Conservation (phyloP, 2,329 filamentous ascomycete species). For the Neofusicoccum sp. region DNA sequence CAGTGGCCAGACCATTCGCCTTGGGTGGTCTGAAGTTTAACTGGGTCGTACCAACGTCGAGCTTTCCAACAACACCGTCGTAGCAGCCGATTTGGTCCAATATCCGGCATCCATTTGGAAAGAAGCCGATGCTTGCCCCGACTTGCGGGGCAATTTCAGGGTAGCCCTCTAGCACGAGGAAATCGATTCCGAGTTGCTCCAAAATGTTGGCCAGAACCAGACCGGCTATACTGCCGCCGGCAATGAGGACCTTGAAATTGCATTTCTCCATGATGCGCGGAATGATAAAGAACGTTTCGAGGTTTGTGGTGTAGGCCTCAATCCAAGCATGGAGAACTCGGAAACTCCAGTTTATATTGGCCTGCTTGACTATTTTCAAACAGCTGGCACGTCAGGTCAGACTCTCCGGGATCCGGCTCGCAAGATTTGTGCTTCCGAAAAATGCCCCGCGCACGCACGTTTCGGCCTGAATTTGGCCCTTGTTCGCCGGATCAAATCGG, state of each 20-base stretch:
- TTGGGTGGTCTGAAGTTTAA: neutral
- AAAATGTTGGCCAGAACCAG: conserved; percentile 1
- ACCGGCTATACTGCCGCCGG: conserved; percentile 6
- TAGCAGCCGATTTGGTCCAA: conserved; percentile 18
- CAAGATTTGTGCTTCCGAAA: too few species aligned
- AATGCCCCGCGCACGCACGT: too few species aligned
- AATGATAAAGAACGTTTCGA: neutral
- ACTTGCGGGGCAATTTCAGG: conserved; percentile 22
- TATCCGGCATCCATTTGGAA: conserved; percentile 18
- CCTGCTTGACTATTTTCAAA: too few species aligned
- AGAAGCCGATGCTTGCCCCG: conserved; percentile 24
- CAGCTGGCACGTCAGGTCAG: too few species aligned
- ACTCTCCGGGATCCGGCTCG: too few species aligned
- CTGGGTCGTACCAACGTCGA: neutral
- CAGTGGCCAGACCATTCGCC: neutral
- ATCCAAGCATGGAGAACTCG: too few species aligned
- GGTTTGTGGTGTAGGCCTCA: too few species aligned
- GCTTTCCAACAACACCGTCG: neutral
- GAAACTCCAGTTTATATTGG: too few species aligned
- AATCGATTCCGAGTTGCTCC: conserved; percentile 8
- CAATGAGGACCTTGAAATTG: conserved; percentile 12
- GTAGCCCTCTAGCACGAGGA: conserved; percentile 23
- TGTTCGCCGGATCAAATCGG: too few species aligned
- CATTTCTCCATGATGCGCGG: neutral
- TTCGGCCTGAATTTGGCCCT: too few species aligned